phyloP scores from a whole-genome alignment of 1,284 basidiomycete species.

The Exsudoporus floridanus region DNA sequence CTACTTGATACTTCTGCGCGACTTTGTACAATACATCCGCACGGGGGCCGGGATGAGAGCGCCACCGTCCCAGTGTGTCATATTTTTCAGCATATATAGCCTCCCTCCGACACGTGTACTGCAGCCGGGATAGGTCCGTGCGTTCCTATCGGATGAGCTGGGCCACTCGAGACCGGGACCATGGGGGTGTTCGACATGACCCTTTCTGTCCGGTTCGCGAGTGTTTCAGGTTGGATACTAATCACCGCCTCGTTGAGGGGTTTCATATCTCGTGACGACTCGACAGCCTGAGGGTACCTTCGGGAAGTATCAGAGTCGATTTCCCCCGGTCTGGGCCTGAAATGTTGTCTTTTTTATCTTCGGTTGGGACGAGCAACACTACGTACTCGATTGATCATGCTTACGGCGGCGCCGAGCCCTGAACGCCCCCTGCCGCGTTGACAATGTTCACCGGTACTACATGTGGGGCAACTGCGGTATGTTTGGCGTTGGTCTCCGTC shows the following conservation, averaged over 20 bases:
- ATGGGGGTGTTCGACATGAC: neutral
- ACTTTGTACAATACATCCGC: neutral
- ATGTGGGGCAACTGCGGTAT: neutral
- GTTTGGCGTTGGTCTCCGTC: neutral
- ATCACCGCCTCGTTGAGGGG: too few relatives aligned
- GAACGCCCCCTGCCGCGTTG: too few relatives aligned
- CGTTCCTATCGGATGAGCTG: neutral
- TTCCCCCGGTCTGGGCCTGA: neutral
- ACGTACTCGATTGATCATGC: too few relatives aligned
- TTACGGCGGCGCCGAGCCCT: too few relatives aligned
- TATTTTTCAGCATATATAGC: neutral
- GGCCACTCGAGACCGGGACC: neutral
- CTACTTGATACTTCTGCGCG: too few relatives aligned
- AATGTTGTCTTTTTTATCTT: neutral
- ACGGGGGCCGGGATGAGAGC: neutral
- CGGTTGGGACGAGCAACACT: too few relatives aligned
- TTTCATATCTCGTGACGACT: neutral
- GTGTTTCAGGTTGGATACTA: constrained; percentile 7
- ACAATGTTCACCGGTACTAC: neutral
- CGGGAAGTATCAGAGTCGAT: neutral
- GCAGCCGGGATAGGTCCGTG: neutral
- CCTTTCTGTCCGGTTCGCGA: neutral
- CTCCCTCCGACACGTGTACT: neutral
- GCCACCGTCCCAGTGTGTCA: neutral
- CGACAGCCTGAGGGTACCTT: neutral